phyloP scores from a whole-genome alignment of 2,329 filamentous ascomycete genomes.

The Atkinsonella hypoxylon region DNA sequence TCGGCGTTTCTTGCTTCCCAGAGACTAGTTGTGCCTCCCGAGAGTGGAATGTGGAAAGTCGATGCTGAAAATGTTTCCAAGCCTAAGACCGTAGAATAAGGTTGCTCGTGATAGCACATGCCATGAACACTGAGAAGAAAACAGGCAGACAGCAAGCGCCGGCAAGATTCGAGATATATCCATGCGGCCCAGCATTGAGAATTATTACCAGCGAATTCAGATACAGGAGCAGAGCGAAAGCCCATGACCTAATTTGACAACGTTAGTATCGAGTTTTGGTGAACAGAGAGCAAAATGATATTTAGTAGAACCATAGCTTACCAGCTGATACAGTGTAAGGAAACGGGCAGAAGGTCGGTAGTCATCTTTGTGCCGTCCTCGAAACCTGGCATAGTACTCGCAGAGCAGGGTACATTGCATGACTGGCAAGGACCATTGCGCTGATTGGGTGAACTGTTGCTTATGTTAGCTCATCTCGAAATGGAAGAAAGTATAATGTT shows the following conservation, averaged over 20 bases:
- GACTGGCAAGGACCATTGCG: constrained; percentile 31
- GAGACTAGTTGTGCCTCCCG: constrained; percentile 28
- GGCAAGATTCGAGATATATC: constrained; percentile 38
- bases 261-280: not conserved
- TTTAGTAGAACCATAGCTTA: constrained; percentile 24
- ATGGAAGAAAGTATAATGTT: not conserved
- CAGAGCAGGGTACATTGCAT: constrained; percentile 44
- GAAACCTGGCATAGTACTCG: constrained; percentile 43
- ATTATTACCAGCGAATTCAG: constrained; percentile 5
- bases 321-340: constrained; percentile 39
- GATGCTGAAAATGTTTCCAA: constrained; percentile 24
- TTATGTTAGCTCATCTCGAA: constrained; percentile 8
- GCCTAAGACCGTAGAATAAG: constrained; percentile 19
- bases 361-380: constrained; percentile 35
- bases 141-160: constrained; percentile 43
- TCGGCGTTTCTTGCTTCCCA: constrained; percentile 37
- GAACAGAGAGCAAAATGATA: constrained; percentile 6
- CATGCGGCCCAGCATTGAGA: constrained; percentile 37
- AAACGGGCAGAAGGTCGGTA: constrained; percentile 37
- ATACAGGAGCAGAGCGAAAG: not conserved
- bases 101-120: constrained; percentile 41
- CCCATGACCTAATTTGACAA: constrained; percentile 1
- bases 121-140: constrained; percentile 45
- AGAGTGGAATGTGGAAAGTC: constrained; percentile 33
- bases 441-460: constrained; percentile 24